Evolutionary conservation across 2,329 filamentous ascomycete genomes (phyloP).

Genomic region (Calycina herbarum): DNA sequence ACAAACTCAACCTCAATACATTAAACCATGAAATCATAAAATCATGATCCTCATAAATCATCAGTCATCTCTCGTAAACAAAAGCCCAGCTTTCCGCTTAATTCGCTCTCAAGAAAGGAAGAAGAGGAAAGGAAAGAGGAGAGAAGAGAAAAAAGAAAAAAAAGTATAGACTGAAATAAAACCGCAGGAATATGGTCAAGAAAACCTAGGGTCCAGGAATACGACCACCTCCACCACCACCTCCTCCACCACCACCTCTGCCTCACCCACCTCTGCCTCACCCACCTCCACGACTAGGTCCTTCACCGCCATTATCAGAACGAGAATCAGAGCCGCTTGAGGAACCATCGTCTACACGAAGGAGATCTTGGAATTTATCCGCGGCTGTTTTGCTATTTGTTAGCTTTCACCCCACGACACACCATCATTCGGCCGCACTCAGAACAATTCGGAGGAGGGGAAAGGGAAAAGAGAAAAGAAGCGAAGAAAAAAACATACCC

Average conservation of each 20-base stretch:
- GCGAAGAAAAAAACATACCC: conserved; percentile 25
- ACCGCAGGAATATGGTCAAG: not conserved
- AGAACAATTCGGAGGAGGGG: not conserved
- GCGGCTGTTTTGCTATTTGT: conserved; percentile 19
- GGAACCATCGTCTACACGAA: conserved; percentile 9
- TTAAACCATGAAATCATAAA: not conserved
- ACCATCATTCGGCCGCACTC: too few species aligned
- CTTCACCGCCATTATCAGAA: not conserved
- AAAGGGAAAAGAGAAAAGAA: too few species aligned
- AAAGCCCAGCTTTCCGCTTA: not conserved
- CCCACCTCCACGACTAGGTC: not conserved
- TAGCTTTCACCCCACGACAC: too few species aligned
- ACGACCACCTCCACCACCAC: not conserved
- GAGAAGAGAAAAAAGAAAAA: not conserved
- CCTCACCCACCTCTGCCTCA: conserved; percentile 6
- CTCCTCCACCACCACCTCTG: not conserved
- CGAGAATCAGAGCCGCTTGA: conserved; percentile 13
- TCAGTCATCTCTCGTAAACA: not conserved
- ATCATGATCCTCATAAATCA: conserved; percentile 1
- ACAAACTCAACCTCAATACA: not conserved
- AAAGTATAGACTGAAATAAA: not conserved
- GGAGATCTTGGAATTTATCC: conserved; percentile 29
- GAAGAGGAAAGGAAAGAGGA: not conserved
- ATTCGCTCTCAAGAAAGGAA: not conserved
- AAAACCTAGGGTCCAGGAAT: not conserved